Evolutionary conservation across 257 asterid genomes (phyloP).

Genomic region (Salvia hispanica): DNA sequence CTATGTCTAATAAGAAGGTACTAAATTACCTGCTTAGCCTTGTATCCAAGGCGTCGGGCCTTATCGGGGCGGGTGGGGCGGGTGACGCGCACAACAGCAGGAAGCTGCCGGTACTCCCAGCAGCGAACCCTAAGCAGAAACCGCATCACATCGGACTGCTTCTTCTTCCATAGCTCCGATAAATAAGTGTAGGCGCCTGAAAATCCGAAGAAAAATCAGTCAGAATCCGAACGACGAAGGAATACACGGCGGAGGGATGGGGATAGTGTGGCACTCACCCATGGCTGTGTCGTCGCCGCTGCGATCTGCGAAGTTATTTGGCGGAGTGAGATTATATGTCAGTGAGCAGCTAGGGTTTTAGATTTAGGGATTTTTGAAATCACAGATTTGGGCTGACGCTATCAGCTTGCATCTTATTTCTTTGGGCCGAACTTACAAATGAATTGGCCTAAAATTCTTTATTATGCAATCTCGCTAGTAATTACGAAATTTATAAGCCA

Average conservation of each 20-base stretch:
- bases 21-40: slow-evolving; percentile 3
- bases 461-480: no score
- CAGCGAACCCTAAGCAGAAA: slow-evolving; percentile 22
- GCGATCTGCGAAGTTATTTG: background rate
- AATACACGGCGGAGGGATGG: background rate
- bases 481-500: no score
- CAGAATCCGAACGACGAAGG: background rate
- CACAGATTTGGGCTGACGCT: background rate
- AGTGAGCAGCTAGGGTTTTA: background rate
- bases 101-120: slow-evolving; percentile 18
- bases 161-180: slow-evolving; percentile 22
- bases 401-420: background rate
- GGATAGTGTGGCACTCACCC: background rate
- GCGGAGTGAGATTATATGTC: background rate
- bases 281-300: slow-evolving; percentile 10
- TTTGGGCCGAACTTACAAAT: background rate
- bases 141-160: slow-evolving; percentile 21
- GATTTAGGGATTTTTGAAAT: background rate
- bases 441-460: background rate
- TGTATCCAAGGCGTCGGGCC: slow-evolving; percentile 19
- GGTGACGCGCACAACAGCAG: slow-evolving; percentile 13
- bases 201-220: background rate
- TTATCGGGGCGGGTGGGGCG: slow-evolving; percentile 21
- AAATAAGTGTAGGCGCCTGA: slow-evolving; percentile 22
- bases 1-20: background rate